These are phyloP conservation scores for Pseudonectria foliicola DNA, from an alignment of 2,329 filamentous ascomycete genomes.

Conservation along the genomic window DNA sequence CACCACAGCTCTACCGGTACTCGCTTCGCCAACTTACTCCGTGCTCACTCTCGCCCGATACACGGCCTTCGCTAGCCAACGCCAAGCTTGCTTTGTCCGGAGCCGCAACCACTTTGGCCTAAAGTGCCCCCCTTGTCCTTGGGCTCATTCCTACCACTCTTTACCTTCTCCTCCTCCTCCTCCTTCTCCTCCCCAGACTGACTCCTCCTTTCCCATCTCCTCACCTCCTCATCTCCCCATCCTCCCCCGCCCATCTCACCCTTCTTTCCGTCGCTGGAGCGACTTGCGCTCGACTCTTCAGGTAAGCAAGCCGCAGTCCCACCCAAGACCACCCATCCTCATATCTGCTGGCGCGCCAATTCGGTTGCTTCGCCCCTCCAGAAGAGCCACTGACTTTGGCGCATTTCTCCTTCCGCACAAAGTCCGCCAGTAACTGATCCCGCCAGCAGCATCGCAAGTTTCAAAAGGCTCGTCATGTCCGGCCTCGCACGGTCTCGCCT, in stretches of 20 bases:
- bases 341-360: no score
- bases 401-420: neutral
- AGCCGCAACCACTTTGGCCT: conserved; percentile 4
- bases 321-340: no score
- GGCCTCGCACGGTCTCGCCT: conserved; percentile 17
- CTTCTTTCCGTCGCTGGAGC: neutral
- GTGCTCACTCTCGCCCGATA: no score
- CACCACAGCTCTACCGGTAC: no score
- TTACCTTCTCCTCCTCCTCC: neutral
- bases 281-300: no score
- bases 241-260: neutral
- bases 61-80: no score
- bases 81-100: neutral
- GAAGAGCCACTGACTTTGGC: neutral
- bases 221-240: neutral
- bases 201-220: neutral
- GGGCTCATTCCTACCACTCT: conserved; percentile 1
- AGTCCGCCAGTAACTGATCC: neutral
- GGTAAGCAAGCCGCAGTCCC: no score
- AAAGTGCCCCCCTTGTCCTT: conserved; percentile 1
- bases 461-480: conserved; percentile 9
- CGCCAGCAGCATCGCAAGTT: neutral
- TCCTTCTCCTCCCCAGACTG: neutral
- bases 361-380: no score
- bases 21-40: no score